A percentile compares a stretch with the other conserved stretches of the same genome.
These are phyloP conservation scores for Fennellomyces sp. DNA, from an alignment of 371 early-diverging fungal species.

Conservation along the genomic window DNA sequence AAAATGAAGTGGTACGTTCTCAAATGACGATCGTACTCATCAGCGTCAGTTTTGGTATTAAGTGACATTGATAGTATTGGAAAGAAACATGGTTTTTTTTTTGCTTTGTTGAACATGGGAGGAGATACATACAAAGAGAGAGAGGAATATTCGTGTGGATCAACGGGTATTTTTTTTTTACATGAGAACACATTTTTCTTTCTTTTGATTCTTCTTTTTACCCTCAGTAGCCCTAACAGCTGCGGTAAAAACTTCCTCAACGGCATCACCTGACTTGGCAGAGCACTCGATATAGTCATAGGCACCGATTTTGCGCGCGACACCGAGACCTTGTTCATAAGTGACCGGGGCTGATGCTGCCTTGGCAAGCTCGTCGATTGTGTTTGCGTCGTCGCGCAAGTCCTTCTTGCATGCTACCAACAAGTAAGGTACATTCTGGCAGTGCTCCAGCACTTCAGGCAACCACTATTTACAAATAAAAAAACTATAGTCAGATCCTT, in stretches of 20 bases:
- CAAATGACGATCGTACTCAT: too few relatives aligned
- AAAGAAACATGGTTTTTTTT: too few relatives aligned
- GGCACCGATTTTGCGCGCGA: slow-evolving; percentile 11
- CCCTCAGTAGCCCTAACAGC: slow-evolving; percentile 14
- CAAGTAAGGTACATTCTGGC: slow-evolving; percentile 42
- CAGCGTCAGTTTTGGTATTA: too few relatives aligned
- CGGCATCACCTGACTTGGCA: slow-evolving; percentile 11
- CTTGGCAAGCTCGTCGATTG: slow-evolving; percentile 24
- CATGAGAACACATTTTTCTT: slow-evolving; percentile 29
- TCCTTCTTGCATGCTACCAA: slow-evolving; percentile 57
- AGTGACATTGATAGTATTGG: too few relatives aligned
- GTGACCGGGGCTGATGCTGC: slow-evolving; percentile 23
- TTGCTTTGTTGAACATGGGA: too few relatives aligned
- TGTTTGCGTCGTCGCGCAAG: slow-evolving; percentile 39
- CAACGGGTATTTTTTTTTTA: slow-evolving; percentile 9
- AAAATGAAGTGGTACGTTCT: too few relatives aligned
- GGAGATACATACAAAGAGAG: too few relatives aligned
- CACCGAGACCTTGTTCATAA: slow-evolving; percentile 17
- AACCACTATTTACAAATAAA: slow-evolving; percentile 48
- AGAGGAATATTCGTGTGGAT: too few relatives aligned
- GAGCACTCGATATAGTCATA: slow-evolving; percentile 17
- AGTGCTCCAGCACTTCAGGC: slow-evolving; percentile 43
- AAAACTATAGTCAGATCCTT: not conserved
- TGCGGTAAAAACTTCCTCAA: slow-evolving; percentile 15
- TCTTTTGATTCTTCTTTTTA: slow-evolving; percentile 3